phyloP scores from a whole-genome alignment of 2,329 filamentous ascomycete genomes.

The Pestalotiopsis sp. region DNA sequence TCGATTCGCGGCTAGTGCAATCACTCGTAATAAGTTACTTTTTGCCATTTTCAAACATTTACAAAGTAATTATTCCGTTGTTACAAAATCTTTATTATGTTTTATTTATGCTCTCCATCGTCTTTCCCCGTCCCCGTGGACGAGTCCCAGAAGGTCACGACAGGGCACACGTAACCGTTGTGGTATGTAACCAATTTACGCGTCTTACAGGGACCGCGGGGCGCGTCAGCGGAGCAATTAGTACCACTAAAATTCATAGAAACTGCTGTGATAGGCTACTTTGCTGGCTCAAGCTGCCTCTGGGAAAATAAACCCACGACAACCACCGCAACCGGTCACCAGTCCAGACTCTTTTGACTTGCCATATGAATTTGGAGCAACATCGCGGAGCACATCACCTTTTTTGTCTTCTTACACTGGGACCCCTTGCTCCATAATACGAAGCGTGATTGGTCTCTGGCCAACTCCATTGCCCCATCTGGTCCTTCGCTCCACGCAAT shows the following conservation, averaged over 20 bases:
- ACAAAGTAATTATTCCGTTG: too few species aligned
- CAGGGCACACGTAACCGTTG: too few species aligned
- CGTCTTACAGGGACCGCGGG: background rate
- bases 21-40: background rate
- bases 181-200: background rate
- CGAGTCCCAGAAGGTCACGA: too few species aligned
- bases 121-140: background rate
- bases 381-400: background rate
- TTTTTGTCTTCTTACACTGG: background rate
- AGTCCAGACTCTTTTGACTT: background rate
- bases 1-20: conserved; percentile 40
- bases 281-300: background rate
- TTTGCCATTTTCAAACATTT: background rate
- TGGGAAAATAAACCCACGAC: background rate
- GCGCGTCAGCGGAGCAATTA: background rate
- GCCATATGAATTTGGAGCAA: background rate
- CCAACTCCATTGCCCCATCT: background rate
- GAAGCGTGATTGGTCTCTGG: background rate
- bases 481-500: background rate
- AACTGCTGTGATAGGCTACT: background rate
- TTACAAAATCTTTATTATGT: background rate
- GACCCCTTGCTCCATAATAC: background rate
- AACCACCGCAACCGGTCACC: background rate
- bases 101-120: background rate
- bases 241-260: background rate